Evolutionary conservation across 805 yeast species (phyloP).

Genomic region (Metschnikowia continentalis): DNA sequence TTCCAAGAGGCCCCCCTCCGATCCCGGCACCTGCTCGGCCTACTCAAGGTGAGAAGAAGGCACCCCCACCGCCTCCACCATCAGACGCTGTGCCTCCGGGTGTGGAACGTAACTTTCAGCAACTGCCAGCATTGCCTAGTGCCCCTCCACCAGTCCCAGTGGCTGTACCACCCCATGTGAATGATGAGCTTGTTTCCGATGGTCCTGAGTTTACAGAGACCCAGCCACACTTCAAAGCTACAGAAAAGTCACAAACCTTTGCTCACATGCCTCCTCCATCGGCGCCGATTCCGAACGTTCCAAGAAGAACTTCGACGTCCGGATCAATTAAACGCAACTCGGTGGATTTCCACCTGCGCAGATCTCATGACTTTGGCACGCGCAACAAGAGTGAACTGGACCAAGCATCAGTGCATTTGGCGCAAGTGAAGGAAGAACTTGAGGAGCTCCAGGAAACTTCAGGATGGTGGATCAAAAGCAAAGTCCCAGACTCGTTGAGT

Average conservation of each 20-base stretch:
- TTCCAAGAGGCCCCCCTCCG: conserved; percentile 12
- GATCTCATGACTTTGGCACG: conserved; percentile 4
- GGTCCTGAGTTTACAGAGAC: conserved; percentile 6
- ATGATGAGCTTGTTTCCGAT: conserved; percentile 12
- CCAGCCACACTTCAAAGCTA: background rate
- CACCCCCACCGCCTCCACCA: conserved; percentile 13
- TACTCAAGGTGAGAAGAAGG: conserved; percentile 4
- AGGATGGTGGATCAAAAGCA: conserved; percentile 66
- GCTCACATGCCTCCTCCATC: conserved; percentile 16
- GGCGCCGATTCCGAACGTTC: conserved; percentile 10
- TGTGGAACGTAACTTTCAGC: background rate
- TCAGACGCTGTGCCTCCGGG: conserved; percentile 5
- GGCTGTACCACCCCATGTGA: conserved; percentile 2
- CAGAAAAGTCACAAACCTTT: conserved; percentile 7
- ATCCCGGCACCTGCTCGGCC: conserved; percentile 13
- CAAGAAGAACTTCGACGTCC: conserved; percentile 17
- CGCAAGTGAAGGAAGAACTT: conserved; percentile 28
- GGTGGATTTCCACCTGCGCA: conserved; percentile 6
- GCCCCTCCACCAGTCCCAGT: conserved; percentile 10
- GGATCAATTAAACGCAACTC: conserved; percentile 9
- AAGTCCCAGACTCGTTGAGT: conserved; percentile 52
- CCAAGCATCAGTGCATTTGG: conserved; percentile 27
- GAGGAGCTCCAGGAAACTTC: conserved; percentile 24
- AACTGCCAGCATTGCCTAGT: conserved; percentile 8
- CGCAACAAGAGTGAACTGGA: conserved; percentile 18